Percentiles rank a stretch among this genome's conserved stretches.
Conservation (phyloP, 495 filamentous ascomycete genomes). For the Xylaria nigripes region DNA sequence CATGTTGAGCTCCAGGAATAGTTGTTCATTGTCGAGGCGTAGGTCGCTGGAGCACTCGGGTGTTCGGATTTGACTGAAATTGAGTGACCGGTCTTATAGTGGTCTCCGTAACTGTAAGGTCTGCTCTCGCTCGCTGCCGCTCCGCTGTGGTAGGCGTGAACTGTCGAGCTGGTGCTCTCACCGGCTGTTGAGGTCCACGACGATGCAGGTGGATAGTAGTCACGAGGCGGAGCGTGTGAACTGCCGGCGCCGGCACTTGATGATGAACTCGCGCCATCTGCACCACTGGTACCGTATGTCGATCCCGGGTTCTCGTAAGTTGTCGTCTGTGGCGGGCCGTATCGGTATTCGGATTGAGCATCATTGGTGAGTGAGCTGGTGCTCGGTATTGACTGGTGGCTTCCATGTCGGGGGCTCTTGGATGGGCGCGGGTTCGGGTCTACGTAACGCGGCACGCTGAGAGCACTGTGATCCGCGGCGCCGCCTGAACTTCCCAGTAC, state of each 20-base stretch:
- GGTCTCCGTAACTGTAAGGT: slow-evolving; percentile 34
- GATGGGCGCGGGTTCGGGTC: slow-evolving; percentile 47
- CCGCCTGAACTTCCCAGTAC: slow-evolving; percentile 19
- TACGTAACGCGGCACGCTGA: slow-evolving; percentile 41
- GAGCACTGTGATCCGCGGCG: slow-evolving; percentile 26
- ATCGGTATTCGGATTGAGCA: slow-evolving; percentile 40
- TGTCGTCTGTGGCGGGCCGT: slow-evolving; percentile 31
- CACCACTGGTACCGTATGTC: slow-evolving; percentile 20
- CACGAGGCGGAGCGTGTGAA: slow-evolving; percentile 31
- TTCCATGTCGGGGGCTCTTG: slow-evolving; percentile 46
- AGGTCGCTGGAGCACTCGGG: slow-evolving; percentile 22
- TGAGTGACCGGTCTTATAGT: slow-evolving; percentile 17
- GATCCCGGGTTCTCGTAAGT: slow-evolving; percentile 16
- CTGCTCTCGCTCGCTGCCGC: slow-evolving; percentile 24
- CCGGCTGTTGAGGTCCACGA: slow-evolving; percentile 39
- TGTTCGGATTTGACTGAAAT: slow-evolving; percentile 21
- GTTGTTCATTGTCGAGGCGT: slow-evolving; percentile 26
- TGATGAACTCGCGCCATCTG: slow-evolving; percentile 16
- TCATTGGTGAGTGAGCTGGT: slow-evolving; percentile 37
- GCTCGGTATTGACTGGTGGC: slow-evolving; percentile 38
- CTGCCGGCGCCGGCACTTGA: slow-evolving; percentile 9
- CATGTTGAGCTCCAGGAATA: slow-evolving; percentile 31
- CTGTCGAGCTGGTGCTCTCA: slow-evolving; percentile 26
- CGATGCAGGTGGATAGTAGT: slow-evolving; percentile 39
- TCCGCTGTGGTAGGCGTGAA: slow-evolving; percentile 27